These are phyloP conservation scores for Stylosanthes scabra DNA, from an alignment of 331 rosid species.

Conservation along the genomic window DNA sequence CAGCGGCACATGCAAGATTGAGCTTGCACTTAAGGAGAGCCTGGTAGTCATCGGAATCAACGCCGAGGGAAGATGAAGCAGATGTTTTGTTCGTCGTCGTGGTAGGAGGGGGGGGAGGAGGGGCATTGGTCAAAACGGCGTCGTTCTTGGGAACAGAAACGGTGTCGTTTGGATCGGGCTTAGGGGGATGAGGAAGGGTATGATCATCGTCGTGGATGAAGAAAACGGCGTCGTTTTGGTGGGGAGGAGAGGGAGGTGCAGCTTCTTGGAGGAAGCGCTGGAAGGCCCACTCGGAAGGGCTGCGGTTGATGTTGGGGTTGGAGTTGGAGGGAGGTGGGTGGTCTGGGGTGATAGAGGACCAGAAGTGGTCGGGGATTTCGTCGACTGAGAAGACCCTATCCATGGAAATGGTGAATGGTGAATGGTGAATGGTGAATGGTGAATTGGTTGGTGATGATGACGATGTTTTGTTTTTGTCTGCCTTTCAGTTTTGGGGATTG, in stretches of 20 bases:
- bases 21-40: constrained; percentile 88
- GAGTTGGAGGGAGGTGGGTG: constrained; percentile 30
- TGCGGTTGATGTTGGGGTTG: constrained; percentile 68
- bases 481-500: neutral
- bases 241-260: constrained; percentile 33
- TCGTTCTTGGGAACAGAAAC: constrained; percentile 20
- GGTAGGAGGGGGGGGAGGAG: constrained; percentile 30
- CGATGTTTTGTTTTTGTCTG: neutral
- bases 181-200: neutral
- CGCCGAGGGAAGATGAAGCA: constrained; percentile 15
- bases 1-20: constrained; percentile 92
- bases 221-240: constrained; percentile 36
- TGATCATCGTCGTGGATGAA: constrained; percentile 34
- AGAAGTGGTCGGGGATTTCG: constrained; percentile 76
- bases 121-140: constrained; percentile 32
- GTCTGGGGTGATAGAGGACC: constrained; percentile 49
- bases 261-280: constrained; percentile 77
- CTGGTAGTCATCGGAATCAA: constrained; percentile 78
- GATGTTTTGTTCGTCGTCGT: neutral
- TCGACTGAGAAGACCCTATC: constrained; percentile 90
- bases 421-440: too few species aligned
- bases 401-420: constrained; percentile 40
- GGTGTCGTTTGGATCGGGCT: neutral
- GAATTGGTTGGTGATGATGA: neutral
- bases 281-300: constrained; percentile 95